Evolutionary conservation across 2,329 filamentous ascomycete species (phyloP).

Genomic region (Diplodia corticola): DNA sequence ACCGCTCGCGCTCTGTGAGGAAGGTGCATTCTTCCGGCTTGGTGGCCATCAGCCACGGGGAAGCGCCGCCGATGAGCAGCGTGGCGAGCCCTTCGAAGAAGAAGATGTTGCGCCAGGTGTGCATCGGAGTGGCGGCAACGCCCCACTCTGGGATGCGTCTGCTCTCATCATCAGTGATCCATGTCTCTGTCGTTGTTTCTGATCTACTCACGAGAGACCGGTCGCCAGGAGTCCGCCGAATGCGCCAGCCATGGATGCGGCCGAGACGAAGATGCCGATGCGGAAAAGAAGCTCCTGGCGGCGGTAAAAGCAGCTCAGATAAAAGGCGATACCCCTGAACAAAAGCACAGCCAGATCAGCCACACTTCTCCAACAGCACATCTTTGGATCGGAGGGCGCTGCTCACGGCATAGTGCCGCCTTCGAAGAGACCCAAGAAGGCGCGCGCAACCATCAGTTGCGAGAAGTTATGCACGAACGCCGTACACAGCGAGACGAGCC

Average conservation of each 20-base stretch:
- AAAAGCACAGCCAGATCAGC: background rate
- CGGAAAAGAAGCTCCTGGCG: constrained; percentile 57
- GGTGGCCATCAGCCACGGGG: constrained; percentile 56
- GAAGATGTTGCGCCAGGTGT: constrained; percentile 60
- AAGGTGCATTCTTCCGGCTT: constrained; percentile 52
- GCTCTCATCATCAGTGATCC: constrained; percentile 25
- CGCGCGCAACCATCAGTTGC: constrained; percentile 50
- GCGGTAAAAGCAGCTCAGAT: constrained; percentile 59
- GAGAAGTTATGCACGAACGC: constrained; percentile 54
- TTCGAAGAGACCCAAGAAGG: constrained; percentile 57
- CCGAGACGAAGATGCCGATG: constrained; percentile 58
- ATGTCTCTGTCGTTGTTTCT: constrained; percentile 18
- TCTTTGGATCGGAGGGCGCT: background rate
- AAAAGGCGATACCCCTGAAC: constrained; percentile 55
- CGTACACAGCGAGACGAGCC: constrained; percentile 55
- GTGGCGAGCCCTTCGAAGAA: constrained; percentile 58
- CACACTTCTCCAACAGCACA: background rate
- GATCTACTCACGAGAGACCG: constrained; percentile 44
- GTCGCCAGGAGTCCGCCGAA: constrained; percentile 60
- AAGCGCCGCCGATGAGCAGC: constrained; percentile 42
- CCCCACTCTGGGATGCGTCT: constrained; percentile 56
- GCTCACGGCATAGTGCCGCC: constrained; percentile 57
- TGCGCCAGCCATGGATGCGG: constrained; percentile 57
- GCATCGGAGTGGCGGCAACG: constrained; percentile 43
- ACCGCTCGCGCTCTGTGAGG: constrained; percentile 54